Base-by-base conservation (phyloP, 176 grass and related monocot species). In the Hordeum marinum region DNA sequence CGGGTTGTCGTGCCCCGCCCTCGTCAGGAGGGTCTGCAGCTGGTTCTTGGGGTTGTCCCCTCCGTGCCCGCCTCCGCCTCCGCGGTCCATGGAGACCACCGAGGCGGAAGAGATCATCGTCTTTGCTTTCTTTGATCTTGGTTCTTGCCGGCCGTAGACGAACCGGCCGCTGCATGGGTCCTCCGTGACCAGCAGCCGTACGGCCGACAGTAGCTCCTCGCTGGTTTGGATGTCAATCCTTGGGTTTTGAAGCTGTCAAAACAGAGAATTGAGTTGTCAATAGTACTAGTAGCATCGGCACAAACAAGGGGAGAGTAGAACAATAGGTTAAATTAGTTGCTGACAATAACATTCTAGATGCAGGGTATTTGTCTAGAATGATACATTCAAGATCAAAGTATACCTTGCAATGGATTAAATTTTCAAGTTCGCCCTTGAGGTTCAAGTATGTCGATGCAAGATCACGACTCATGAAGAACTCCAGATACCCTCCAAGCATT, bases 401-500 rank as follows among this genome's bases (percentile, higher is more conserved):
- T 91, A 99, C 96, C 85, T 96, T 99, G 78, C 25, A 60, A 50
- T 94, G 88, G 60, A 99, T 94, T 81, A 99, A 76, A 77, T 92
- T 89, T 12, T 94, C 91, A 78, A 99, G 93, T 78, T 99, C 96
- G 76, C 48, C 89, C 81, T 91, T 99, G 35, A 96, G 91, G 77
- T 83, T 85, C 37, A 99, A 73, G 83, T 94, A 99, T 72, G 90
- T 91, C 5, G 91, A 99, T 72, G 94, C 93, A 21, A 99, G 87
- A 72, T 94, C 93, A 61, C 83, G 89, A 60, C 78, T 96, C 96
- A 99, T 99, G 83, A 99, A 99, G 79, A 99, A 99, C 26, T 99
- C 96, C 55, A 99, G 69, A 85, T 99, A 99, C 63, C 96, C 96
- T 67, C 91, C 96, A 20, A 99, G 89, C 96, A 99, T 99, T 90